Evolutionary conservation across 2,329 filamentous ascomycete genomes (phyloP).

Genomic region (Nannizziopsis barbatae): DNA sequence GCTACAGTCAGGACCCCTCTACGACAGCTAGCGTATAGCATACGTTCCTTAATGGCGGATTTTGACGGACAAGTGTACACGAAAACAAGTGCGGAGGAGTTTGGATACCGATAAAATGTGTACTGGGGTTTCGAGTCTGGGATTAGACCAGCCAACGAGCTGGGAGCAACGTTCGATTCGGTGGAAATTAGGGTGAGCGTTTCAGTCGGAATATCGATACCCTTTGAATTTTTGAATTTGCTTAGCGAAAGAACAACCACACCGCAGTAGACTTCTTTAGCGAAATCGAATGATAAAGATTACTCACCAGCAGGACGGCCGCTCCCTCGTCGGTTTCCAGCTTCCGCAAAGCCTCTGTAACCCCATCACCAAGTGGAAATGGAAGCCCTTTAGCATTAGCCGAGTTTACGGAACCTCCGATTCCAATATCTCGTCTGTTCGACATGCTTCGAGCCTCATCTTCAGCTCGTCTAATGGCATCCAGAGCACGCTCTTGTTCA

Average conservation of each 20-base stretch:
- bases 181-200: constrained; percentile 43
- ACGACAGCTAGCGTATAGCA: constrained; percentile 53
- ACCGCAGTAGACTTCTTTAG: constrained; percentile 18
- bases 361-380: constrained; percentile 44
- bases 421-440: constrained; percentile 37
- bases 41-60: constrained; percentile 54
- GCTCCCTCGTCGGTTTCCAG: constrained; percentile 27
- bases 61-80: constrained; percentile 53
- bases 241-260: constrained; percentile 10
- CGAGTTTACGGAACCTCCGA: constrained; percentile 29
- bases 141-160: constrained; percentile 39
- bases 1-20: constrained; percentile 44
- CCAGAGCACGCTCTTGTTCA: constrained; percentile 48
- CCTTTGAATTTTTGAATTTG: constrained; percentile 25
- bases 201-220: constrained; percentile 39
- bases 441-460: constrained; percentile 47
- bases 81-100: constrained; percentile 43
- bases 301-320: constrained; percentile 41
- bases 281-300: constrained; percentile 8
- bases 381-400: constrained; percentile 36
- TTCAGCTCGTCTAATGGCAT: constrained; percentile 49
- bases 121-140: constrained; percentile 47
- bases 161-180: constrained; percentile 34
- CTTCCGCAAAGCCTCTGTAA: constrained; percentile 40
- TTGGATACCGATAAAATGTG: constrained; percentile 48